These are phyloP conservation scores for Thymus quinquecostatus DNA, from an alignment of 257 asterid genomes.

Conservation along the genomic window DNA sequence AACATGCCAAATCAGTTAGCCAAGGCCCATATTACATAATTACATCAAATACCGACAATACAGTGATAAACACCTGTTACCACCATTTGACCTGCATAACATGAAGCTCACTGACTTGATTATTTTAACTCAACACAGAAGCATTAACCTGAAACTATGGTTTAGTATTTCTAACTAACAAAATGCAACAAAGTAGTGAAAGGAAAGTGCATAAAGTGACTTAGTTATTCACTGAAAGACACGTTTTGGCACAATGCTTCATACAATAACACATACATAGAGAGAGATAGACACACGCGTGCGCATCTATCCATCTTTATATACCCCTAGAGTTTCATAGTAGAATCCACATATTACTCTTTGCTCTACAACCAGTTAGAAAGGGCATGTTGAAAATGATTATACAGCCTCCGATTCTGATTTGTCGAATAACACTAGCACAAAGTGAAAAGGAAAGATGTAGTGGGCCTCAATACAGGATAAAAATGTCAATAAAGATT, in stretches of 20 bases:
- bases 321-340: constrained; percentile 11
- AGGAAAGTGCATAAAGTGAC: neutral
- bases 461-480: neutral
- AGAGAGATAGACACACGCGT: neutral
- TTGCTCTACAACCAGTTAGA: constrained; percentile 1
- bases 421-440: constrained; percentile 13
- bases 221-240: constrained; percentile 22
- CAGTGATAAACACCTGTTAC: neutral
- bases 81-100: constrained; percentile 13
- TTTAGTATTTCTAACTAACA: neutral
- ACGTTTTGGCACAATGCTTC: neutral
- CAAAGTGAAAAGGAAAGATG: constrained; percentile 10
- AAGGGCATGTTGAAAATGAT: too few relatives aligned
- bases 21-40: constrained; percentile 3
- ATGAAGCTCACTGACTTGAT: constrained; percentile 17
- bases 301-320: neutral
- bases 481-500: constrained; percentile 19
- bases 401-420: neutral
- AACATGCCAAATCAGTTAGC: neutral
- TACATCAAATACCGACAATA: constrained; percentile 7
- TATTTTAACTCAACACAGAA: neutral
- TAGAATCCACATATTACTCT: constrained; percentile 15
- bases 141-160: neutral
- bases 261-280: neutral
- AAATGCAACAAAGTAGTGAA: neutral